Conservation (phyloP, 2,329 filamentous ascomycete genomes). For the Bimuria novae-zelandiae region DNA sequence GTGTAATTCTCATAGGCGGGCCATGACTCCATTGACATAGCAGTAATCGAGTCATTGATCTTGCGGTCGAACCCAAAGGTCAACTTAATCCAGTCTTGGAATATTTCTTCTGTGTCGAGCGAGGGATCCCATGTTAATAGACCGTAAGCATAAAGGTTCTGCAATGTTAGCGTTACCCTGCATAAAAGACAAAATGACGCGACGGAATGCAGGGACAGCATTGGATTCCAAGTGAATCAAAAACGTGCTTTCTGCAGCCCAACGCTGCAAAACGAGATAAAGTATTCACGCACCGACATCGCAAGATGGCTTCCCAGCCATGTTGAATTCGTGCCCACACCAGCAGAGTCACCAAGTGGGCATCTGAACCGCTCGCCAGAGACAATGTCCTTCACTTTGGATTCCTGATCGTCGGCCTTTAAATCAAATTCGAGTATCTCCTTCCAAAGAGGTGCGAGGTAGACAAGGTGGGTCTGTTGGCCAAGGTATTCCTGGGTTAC, state of each 20-base stretch:
- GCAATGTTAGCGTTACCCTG: slow-evolving; percentile 40
- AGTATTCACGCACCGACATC: slow-evolving; percentile 52
- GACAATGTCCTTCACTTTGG: slow-evolving; percentile 64
- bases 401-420: slow-evolving; percentile 61
- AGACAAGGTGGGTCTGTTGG: slow-evolving; percentile 71
- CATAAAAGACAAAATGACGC: neutral
- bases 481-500: slow-evolving; percentile 73
- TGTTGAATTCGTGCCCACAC: slow-evolving; percentile 66
- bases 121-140: slow-evolving; percentile 68
- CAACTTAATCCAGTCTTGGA: slow-evolving; percentile 69
- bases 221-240: neutral
- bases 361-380: slow-evolving; percentile 63
- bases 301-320: slow-evolving; percentile 73
- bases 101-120: slow-evolving; percentile 53
- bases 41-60: slow-evolving; percentile 63
- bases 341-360: slow-evolving; percentile 65
- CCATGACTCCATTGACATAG: slow-evolving; percentile 72
- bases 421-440: slow-evolving; percentile 70
- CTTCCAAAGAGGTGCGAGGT: slow-evolving; percentile 71
- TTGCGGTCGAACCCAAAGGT: slow-evolving; percentile 63
- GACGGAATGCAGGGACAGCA: neutral
- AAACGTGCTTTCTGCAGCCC: too few relatives aligned
- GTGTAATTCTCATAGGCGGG: slow-evolving; percentile 72
- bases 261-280: neutral
- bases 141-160: slow-evolving; percentile 72